Evolutionary conservation across 2,329 filamentous ascomycete genomes (phyloP).

Genomic region (Hypoxylon sp.): DNA sequence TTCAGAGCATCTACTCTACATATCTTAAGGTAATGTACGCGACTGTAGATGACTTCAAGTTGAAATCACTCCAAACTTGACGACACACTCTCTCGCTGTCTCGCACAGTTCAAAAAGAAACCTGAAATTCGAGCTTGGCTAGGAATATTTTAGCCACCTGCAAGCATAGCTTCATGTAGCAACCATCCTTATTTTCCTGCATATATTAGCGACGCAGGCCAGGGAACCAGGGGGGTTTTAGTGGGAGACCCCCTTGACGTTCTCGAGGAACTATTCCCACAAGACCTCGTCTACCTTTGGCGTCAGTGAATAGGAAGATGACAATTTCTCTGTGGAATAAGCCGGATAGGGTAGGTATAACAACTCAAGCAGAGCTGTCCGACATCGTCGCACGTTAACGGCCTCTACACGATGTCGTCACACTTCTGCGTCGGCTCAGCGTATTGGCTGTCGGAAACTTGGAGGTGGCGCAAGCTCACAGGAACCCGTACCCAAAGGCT

Average conservation of each 20-base stretch:
- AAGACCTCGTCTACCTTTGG: constrained; percentile 45
- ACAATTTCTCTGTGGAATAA: constrained; percentile 3
- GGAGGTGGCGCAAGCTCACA: constrained; percentile 26
- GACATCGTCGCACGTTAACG: constrained; percentile 4
- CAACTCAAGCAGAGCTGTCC: constrained; percentile 1
- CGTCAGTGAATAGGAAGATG: constrained; percentile 40
- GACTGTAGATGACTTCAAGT: too few relatives aligned
- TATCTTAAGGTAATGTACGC: too few relatives aligned
- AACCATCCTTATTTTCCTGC: constrained; percentile 21
- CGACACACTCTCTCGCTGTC: background rate
- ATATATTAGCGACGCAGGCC: constrained; percentile 23
- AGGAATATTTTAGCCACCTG: constrained; percentile 15
- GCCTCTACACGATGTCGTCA: constrained; percentile 19
- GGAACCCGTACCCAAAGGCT: constrained; percentile 32
- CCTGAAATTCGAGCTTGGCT: constrained; percentile 7
- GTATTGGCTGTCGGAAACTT: constrained; percentile 17
- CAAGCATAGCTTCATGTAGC: constrained; percentile 9
- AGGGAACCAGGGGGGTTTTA: constrained; percentile 19
- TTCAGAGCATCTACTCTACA: too few relatives aligned
- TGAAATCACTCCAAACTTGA: constrained; percentile 18
- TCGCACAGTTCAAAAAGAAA: constrained; percentile 8
- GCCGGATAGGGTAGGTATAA: constrained; percentile 17
- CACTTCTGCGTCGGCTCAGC: too few relatives aligned
- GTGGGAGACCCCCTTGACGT: constrained; percentile 22
- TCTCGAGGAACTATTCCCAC: constrained; percentile 32